Conservation (phyloP, 495 filamentous ascomycete genomes). For the Aspergillus bridgeri region DNA sequence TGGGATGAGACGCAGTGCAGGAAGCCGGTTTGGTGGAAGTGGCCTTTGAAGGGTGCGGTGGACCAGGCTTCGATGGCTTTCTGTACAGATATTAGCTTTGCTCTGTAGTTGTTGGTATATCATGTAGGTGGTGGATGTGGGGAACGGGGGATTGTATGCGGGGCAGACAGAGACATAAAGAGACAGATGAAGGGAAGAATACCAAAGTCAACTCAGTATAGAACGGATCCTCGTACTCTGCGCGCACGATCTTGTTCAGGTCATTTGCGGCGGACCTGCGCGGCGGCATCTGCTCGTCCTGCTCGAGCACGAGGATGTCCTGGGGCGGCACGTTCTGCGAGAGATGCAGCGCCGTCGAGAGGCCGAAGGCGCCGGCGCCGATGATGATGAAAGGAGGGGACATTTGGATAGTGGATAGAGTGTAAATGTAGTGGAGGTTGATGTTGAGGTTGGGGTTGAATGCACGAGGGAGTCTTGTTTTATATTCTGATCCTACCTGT, state of each 20-base stretch:
- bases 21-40: conserved; percentile 55
- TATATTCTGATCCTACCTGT: no score
- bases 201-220: conserved; percentile 50
- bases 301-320: conserved; percentile 42
- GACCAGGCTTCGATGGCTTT: conserved; percentile 51
- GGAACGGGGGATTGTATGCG: no score
- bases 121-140: no score
- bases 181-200: conserved; percentile 7
- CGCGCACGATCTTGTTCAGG: conserved; percentile 54
- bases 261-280: conserved; percentile 47
- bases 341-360: conserved; percentile 50
- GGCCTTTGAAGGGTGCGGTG: conserved; percentile 46
- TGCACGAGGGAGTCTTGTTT: no score
- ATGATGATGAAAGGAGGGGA: conserved; percentile 32
- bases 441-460: no score
- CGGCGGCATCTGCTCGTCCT: conserved; percentile 37
- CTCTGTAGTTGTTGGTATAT: not conserved
- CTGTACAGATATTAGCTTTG: conserved; percentile 18
- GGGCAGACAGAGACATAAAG: not conserved
- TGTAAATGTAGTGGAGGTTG: no score
- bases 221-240: conserved; percentile 54
- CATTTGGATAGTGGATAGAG: no score
- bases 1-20: conserved; percentile 46
- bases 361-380: conserved; percentile 48
- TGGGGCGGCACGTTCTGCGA: conserved; percentile 38